Conservation (phyloP, 495 filamentous ascomycete genomes). For the Penicillium salamii region DNA sequence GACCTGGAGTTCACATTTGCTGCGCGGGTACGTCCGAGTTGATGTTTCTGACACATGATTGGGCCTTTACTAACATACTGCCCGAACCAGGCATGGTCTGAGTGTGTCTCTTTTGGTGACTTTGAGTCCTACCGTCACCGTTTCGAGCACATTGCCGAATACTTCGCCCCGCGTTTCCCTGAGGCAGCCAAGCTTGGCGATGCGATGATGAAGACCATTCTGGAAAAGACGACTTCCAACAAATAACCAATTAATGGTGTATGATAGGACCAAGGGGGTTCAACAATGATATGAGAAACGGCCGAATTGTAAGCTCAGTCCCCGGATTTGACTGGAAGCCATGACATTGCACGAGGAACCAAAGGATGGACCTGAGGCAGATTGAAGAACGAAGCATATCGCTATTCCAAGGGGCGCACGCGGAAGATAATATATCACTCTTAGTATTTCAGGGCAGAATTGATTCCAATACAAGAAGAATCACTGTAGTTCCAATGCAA, state of each 20-base stretch:
- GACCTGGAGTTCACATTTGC: constrained; percentile 98
- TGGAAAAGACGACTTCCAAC: constrained; percentile 66
- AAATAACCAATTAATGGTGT: constrained; percentile 8
- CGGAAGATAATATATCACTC: no score
- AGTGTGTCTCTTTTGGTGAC: constrained; percentile 84
- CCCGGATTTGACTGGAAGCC: no score
- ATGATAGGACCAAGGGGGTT: neutral
- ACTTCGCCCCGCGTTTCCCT: constrained; percentile 85
- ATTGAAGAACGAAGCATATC: no score
- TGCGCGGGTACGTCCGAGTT: constrained; percentile 58
- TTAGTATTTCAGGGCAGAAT: no score
- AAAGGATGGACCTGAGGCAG: no score
- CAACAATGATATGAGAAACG: neutral
- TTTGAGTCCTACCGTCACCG: constrained; percentile 87
- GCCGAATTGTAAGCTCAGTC: neutral
- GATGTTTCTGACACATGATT: neutral
- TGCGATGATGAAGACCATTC: constrained; percentile 93
- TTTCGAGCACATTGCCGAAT: constrained; percentile 82
- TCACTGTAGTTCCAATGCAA: no score
- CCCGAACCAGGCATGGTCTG: constrained; percentile 74
- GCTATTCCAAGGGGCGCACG: no score
- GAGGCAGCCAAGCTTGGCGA: constrained; percentile 86
- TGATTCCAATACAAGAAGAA: no score
- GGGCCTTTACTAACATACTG: constrained; percentile 5
- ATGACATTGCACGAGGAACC: no score